Conservation (phyloP, 805 yeast genomes). For the Wickerhamomyces alni region DNA sequence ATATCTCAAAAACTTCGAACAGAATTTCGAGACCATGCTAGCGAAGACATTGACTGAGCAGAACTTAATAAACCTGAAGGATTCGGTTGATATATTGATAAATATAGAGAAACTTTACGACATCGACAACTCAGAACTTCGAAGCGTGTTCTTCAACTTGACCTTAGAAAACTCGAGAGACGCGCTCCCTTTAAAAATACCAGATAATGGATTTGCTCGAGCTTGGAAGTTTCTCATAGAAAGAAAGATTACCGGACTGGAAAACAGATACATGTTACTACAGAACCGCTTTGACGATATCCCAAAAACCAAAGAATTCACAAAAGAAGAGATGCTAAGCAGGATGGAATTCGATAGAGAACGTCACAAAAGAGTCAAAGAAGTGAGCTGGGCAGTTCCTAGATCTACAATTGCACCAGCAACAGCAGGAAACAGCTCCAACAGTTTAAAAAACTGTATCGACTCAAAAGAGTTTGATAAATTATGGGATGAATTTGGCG, state of each 20-base stretch:
- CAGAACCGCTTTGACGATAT: not conserved
- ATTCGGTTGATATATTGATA: conserved; percentile 13
- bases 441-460: conserved; percentile 8
- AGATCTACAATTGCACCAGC: conserved; percentile 32
- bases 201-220: conserved; percentile 12
- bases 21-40: conserved; percentile 29
- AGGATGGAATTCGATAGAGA: conserved; percentile 94
- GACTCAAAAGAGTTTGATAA: conserved; percentile 46
- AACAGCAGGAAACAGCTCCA: not conserved
- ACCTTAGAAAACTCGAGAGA: conserved; percentile 3
- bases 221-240: conserved; percentile 10
- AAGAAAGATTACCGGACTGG: conserved; percentile 5
- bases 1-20: conserved; percentile 21
- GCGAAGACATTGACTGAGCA: conserved; percentile 30
- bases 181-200: not conserved
- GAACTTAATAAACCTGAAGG: conserved; percentile 15
- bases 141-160: conserved; percentile 1
- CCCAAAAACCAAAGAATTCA: conserved; percentile 9
- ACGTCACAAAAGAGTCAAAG: conserved; percentile 79
- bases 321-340: conserved; percentile 51
- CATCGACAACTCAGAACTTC: conserved; percentile 4
- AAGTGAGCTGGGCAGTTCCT: conserved; percentile 67
- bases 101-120: conserved; percentile 14
- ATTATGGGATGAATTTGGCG: conserved; percentile 31
- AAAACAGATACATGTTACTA: conserved; percentile 8